Evolutionary conservation across 2,329 filamentous ascomycete species (phyloP), one percentile per base, ranked within the genome.

Genomic region (Botrytis deweyae): DNA sequence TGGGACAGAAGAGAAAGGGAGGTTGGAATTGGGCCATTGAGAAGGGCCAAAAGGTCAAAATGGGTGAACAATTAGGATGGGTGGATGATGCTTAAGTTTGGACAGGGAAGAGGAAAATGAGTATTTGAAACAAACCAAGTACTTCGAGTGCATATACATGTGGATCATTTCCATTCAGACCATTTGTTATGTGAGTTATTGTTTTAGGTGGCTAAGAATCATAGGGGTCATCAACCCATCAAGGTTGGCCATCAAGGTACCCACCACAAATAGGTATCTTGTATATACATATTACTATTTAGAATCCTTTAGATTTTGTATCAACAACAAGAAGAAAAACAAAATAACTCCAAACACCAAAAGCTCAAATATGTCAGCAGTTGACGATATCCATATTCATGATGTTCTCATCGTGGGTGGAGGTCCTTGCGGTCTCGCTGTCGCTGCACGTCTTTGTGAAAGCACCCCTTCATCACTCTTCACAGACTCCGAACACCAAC

Each of bases 11-110:
- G 33, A 84, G 87, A 72, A 88, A 86, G 74, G 89, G 88, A 22
- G 94, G 94, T 0, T 98, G 94, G 88, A 88, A 87, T 75, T 99
- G 96, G 95, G 87, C 87, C 42, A 92, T 98, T 67, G 89, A 95
- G 80, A 94, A 94, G 83, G 96, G 95, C 0, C 92, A 95, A 85
- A 92, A 87, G 79, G 89, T 99, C 75, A 94, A 94, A 85, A 92
- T 98, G 84, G 96, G 96, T 4, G 88, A 99, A 84, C 90, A 92
- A 12, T 82, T 99, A 74, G 96, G 95, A 1, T 90, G 88, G 80
- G 91, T 97, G 18, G 86, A 89, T 49, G 88, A 89, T 67, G 76
- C 77, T 40, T 80, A 70, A 79, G 33, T 42, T 66, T 38, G 64
- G 63, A 68, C 18, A 40, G 64, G 62, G 44, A 64, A 42, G n/a